Evolutionary conservation across 2,329 filamentous ascomycete genomes (phyloP).

Genomic region (Sordariomycetes sp.): DNA sequence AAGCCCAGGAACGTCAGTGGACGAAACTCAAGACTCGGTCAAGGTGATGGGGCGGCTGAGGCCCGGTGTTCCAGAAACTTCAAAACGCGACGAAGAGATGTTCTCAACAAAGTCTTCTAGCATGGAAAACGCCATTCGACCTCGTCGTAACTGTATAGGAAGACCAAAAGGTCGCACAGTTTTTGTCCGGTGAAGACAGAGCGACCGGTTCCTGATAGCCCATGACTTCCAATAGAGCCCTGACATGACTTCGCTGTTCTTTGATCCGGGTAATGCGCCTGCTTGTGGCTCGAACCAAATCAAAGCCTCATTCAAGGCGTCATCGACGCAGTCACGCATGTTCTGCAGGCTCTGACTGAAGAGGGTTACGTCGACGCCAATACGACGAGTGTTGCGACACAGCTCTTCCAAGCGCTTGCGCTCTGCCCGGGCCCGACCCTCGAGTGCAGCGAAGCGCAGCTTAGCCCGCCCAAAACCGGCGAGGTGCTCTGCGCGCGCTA

Average conservation of each 20-base stretch:
- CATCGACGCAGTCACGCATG: not conserved
- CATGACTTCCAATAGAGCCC: not conserved
- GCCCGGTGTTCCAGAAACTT: not conserved
- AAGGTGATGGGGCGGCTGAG: not conserved
- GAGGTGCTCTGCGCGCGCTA: constrained; percentile 1
- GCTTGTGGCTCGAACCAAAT: constrained; percentile 3
- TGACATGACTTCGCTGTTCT: not conserved
- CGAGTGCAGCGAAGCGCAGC: constrained; percentile 1
- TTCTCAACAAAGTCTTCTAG: not conserved
- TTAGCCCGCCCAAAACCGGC: constrained; percentile 1
- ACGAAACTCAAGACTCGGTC: not conserved
- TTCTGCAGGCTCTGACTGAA: not conserved
- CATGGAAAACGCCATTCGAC: not conserved
- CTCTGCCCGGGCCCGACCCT: constrained; percentile 1
- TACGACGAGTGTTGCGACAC: not conserved
- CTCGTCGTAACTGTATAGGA: not conserved
- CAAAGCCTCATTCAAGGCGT: constrained; percentile 1
- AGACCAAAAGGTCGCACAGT: not conserved
- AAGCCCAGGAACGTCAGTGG: not conserved
- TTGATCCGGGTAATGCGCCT: not conserved
- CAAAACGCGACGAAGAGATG: not conserved
- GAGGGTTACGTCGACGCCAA: too few relatives aligned
- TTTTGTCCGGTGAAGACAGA: not conserved
- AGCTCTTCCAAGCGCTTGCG: not conserved
- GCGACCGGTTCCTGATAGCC: not conserved